Evolutionary conservation across 306 rosid genomes (phyloP).

Genomic region (Urtica urens): DNA sequence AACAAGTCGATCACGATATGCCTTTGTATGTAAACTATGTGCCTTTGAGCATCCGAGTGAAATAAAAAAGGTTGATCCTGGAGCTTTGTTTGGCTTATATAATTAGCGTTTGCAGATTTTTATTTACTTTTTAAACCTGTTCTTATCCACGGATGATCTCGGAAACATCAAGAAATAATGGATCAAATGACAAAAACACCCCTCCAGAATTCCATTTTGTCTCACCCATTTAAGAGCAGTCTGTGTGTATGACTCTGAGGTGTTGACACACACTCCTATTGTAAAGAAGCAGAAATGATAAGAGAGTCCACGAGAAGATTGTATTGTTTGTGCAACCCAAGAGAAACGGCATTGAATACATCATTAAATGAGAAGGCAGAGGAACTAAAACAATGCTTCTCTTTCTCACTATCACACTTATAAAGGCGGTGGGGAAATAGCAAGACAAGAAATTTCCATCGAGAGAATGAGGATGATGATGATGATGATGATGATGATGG

Average conservation of each 20-base stretch:
- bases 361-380: slow-evolving; percentile 23
- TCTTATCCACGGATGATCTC: neutral
- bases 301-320: slow-evolving; percentile 5
- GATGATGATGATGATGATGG: slow-evolving; percentile 8
- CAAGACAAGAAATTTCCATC: too few species aligned
- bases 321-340: slow-evolving; percentile 44
- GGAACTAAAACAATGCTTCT: slow-evolving; percentile 6
- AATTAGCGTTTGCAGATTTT: neutral
- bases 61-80: slow-evolving; percentile 11
- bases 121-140: too few species aligned
- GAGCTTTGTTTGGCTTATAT: neutral
- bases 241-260: slow-evolving; percentile 10
- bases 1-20: slow-evolving; percentile 2
- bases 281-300: neutral
- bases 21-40: slow-evolving; percentile 9
- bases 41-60: neutral
- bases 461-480: too few species aligned
- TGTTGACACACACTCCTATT: neutral
- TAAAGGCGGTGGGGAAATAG: too few species aligned
- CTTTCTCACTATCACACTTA: neutral
- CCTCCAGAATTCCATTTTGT: neutral
- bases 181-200: neutral
- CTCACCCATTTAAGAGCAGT: neutral
- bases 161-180: neutral
- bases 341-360: slow-evolving; percentile 18